phyloP scores from a whole-genome alignment of 2,329 filamentous ascomycete species.

The Calonectria honghensis region DNA sequence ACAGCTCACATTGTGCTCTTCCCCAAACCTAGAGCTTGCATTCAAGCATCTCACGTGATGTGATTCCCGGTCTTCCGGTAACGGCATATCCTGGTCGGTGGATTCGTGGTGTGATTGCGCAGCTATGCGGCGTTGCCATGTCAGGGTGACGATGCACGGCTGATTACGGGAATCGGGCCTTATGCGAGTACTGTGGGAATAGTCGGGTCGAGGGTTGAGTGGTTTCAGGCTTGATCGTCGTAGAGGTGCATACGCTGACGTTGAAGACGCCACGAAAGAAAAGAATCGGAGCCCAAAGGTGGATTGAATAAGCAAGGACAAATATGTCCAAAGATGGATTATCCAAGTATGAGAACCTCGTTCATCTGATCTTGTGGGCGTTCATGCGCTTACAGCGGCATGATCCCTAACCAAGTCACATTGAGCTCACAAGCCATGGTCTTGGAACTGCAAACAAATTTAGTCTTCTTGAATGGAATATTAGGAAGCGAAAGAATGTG shows the following conservation, averaged over 20 bases:
- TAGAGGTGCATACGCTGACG: background rate
- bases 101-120: conserved; percentile 15
- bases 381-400: background rate
- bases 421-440: background rate
- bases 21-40: conserved; percentile 7
- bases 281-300: background rate
- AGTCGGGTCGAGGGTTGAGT: background rate
- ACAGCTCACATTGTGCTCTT: background rate
- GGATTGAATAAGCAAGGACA: background rate
- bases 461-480: background rate
- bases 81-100: conserved; percentile 11
- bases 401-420: background rate
- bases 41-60: background rate
- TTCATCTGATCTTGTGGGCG: background rate
- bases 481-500: background rate
- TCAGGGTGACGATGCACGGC: conserved; percentile 3
- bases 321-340: background rate
- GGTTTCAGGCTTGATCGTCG: background rate
- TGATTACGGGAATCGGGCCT: conserved; percentile 12
- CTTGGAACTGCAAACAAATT: background rate
- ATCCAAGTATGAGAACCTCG: background rate
- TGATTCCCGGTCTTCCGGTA: conserved; percentile 21
- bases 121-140: background rate
- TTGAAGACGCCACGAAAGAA: background rate
- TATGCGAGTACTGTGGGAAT: background rate